Base-by-base conservation (phyloP, 345 rosid genomes). In the Aquilaria yunnanensis region DNA sequence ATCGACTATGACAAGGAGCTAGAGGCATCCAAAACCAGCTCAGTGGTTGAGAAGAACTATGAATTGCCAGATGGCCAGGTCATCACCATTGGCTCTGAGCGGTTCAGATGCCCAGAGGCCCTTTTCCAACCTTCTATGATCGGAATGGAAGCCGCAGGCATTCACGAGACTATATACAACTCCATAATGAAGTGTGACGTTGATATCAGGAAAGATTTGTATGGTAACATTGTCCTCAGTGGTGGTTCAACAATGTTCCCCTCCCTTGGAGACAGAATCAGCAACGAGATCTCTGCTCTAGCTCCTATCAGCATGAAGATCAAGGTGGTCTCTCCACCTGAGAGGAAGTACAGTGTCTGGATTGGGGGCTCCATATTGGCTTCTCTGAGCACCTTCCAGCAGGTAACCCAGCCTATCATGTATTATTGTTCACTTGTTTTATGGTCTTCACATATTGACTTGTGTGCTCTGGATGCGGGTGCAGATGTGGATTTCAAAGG, bases 261-360 rank as follows among this genome's bases (percentile, higher is more conserved):
- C 0, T 93, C 93, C 5, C 89, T 89, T 12, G 91, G 88, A 0
- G 98, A 89, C 60, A 85, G 96, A 68, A 89, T 92, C 96, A 92
- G 85, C 83, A 89, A 87, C 79, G 98, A 92, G 67, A 92, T 92
- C 72, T 75, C 96, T 16, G 93, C 96, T 0, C 72, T 92, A 56
- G 96, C 96, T 37, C 96, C 98, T 14, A 88, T 89, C 88, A 91
- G 96, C 82, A 90, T 85, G 97, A 90, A 90, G 80, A 88, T 90
- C 72, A 91, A 91, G 82, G 97, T 91, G 12, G 97, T 86, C 37
- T 96, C 94, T 1, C 94, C 97, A 34, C 96, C 96, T 0, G 94
- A 88, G 78, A 88, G 96, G 80, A 92, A 89, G 69, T 89, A 92
- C 77, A 85, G 90, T 72, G 98, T 89, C 73, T 92, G 96, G 95